A percentile compares a stretch with the other conserved stretches of the same genome.
These are phyloP conservation scores for Aethionema arabicum DNA, from an alignment of 345 rosid genomes.

Conservation along the genomic window DNA sequence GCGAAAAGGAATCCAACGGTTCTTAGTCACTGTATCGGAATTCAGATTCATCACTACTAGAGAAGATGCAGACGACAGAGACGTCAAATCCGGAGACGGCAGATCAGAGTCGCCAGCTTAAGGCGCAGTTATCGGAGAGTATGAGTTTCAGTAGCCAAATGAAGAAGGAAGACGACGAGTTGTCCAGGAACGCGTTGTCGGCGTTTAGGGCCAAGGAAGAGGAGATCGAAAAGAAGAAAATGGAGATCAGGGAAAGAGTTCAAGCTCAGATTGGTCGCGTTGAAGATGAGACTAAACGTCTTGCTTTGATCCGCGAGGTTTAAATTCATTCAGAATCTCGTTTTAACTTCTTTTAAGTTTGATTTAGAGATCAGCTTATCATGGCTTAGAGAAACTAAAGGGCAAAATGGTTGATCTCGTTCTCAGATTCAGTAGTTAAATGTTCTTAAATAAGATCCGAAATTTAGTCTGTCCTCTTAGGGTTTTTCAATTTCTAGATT, in stretches of 20 bases:
- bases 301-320: slow-evolving; percentile 89
- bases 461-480: slow-evolving; percentile 14
- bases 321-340: slow-evolving; percentile 5
- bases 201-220: slow-evolving; percentile 92
- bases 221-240: slow-evolving; percentile 89
- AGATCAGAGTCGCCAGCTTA: slow-evolving; percentile 36
- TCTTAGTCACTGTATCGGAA: no score
- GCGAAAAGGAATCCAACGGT: no score
- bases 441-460: slow-evolving; percentile 13
- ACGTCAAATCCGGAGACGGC: slow-evolving; percentile 48
- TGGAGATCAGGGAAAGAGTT: slow-evolving; percentile 83
- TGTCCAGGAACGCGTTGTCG: slow-evolving; percentile 76
- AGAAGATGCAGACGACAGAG: slow-evolving; percentile 45
- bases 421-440: slow-evolving; percentile 10
- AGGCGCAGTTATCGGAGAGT: slow-evolving; percentile 59
- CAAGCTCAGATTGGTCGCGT: slow-evolving; percentile 84
- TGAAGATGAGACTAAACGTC: slow-evolving; percentile 71
- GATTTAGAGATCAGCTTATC: neutral
- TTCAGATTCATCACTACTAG: no score
- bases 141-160: slow-evolving; percentile 85
- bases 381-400: neutral
- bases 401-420: neutral
- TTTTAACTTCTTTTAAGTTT: neutral
- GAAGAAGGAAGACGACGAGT: slow-evolving; percentile 93
- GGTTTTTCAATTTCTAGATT: slow-evolving; percentile 18